These are phyloP conservation scores for Tanacetum coccineum DNA, from an alignment of 129 eudicot species.

Conservation along the genomic window DNA sequence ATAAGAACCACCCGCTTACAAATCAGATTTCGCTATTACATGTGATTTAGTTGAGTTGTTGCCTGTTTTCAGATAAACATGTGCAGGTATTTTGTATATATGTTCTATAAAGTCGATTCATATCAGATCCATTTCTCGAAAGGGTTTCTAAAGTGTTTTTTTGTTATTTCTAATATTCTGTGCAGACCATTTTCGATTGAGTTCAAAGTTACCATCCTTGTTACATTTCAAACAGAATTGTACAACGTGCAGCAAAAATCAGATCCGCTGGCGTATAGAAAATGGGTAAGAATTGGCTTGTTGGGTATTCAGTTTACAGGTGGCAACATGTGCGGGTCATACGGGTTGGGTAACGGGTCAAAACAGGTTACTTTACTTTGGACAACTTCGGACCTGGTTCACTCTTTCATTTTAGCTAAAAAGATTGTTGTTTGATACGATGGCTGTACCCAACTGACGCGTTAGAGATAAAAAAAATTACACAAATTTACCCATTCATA, in stretches of 20 bases:
- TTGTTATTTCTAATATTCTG: not conserved
- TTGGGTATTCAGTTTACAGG: no score
- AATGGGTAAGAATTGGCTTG: conserved; percentile 52
- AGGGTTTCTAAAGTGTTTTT: not conserved
- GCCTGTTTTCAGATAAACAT: not conserved
- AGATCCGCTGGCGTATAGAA: conserved; percentile 51
- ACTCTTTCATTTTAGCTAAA: no score
- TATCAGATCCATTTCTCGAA: not conserved
- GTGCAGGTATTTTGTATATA: not conserved
- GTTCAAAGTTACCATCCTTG: conserved; percentile 61
- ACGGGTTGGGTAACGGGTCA: no score
- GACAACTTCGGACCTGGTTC: no score
- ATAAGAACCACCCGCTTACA: no score
- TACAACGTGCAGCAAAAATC: conserved; percentile 54
- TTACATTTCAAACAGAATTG: conserved; percentile 63
- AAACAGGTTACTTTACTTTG: no score
- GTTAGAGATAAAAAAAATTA: no score
- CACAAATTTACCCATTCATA: no score
- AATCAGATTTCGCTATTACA: no score
- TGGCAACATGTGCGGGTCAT: no score
- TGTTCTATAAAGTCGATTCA: not conserved
- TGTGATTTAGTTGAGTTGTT: not conserved
- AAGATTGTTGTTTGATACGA: no score
- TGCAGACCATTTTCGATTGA: conserved; percentile 81
- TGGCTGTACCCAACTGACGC: no score